Evolutionary conservation across 768 basidiomycete species (phyloP), one percentile per base, ranked within the genome.

Genomic region (Trametes gibbosa): DNA sequence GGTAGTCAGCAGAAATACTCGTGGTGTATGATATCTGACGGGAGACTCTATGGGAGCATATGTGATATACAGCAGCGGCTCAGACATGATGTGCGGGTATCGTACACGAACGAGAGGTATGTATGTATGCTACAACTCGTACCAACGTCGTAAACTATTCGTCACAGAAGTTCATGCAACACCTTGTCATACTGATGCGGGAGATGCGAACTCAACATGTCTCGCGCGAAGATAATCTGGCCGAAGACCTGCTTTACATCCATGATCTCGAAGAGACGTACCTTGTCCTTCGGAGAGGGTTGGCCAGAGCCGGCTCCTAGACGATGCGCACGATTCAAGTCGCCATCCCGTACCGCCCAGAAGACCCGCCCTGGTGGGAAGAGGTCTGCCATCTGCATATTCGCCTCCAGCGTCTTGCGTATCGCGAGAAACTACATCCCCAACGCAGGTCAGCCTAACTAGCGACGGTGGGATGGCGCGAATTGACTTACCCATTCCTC

Each of bases 381-480:
- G 69, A 90, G 79, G 63, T 85, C 79, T 2, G 82, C 74, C 76
- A 79, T 82, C 49, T 84, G 69, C 90, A 93, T 92, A 59, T 89
- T 91, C 45, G 90, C 90, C 69, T 92, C 89, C 0, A 93, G 79
- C 2, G 90, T 92, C 77, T 90, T 92, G 45, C 91, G 83, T 58
- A 89, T 81, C 0, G 89, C 82, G 39, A 92, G 75, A 66, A 93
- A 90, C 91, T 92, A 55, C 24, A 35, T 13, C 21, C 2, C 21
- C 2, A 13, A 32, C 6, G 17, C 24, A 8, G 34, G 50, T 42
- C 50, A 61, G 35, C 9, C n/a, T 5, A 19, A 34, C 6, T 13
- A 14, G 49, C 54, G 45, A 48, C 49, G 46, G 9, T 7, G 12
- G 27, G 9, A 40, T 8, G 13, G 17, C 37, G n/a, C 27, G 34